phyloP scores from a whole-genome alignment of 2,329 filamentous ascomycete genomes.

The Clonostachys sp. region DNA sequence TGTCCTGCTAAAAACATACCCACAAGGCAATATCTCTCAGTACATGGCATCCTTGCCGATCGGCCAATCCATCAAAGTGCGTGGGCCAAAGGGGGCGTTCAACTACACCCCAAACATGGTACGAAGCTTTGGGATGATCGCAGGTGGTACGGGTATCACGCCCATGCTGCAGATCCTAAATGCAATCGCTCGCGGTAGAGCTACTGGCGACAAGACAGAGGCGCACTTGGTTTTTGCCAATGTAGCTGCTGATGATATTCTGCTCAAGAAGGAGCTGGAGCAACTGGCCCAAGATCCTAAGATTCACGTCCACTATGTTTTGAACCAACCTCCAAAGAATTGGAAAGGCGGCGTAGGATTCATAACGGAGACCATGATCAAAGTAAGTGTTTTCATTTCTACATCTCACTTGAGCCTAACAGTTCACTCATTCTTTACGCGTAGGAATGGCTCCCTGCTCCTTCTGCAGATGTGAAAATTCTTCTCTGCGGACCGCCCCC shows the following conservation, averaged over 20 bases:
- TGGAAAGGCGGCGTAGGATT: conserved; percentile 94
- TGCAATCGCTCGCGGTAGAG: conserved; percentile 78
- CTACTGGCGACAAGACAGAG: conserved; percentile 77
- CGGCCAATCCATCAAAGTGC: conserved; percentile 84
- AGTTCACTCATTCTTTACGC: not conserved
- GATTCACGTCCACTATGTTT: conserved; percentile 88
- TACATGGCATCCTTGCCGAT: conserved; percentile 79
- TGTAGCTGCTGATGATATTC: conserved; percentile 86
- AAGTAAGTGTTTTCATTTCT: conserved; percentile 44
- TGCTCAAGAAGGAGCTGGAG: conserved; percentile 90
- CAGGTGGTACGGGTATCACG: conserved; percentile 94
- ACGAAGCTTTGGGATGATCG: conserved; percentile 94
- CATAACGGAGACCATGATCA: conserved; percentile 93
- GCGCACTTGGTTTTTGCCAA: conserved; percentile 97
- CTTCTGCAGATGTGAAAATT: conserved; percentile 85
- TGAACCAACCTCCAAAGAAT: conserved; percentile 89
- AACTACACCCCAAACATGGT: conserved; percentile 97
- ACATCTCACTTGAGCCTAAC: not conserved
- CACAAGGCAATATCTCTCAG: conserved; percentile 95
- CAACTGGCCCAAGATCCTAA: conserved; percentile 71
- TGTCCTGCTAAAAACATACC: conserved; percentile 96
- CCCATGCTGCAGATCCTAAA: conserved; percentile 97
- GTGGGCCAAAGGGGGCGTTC: conserved; percentile 95
- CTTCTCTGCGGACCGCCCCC: conserved; percentile 92
- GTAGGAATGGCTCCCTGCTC: conserved; percentile 74